Percentiles rank a stretch among this genome's conserved stretches.
Conservation (phyloP, 371 early-diverging fungal species). For the Furculomyces boomerangus region DNA sequence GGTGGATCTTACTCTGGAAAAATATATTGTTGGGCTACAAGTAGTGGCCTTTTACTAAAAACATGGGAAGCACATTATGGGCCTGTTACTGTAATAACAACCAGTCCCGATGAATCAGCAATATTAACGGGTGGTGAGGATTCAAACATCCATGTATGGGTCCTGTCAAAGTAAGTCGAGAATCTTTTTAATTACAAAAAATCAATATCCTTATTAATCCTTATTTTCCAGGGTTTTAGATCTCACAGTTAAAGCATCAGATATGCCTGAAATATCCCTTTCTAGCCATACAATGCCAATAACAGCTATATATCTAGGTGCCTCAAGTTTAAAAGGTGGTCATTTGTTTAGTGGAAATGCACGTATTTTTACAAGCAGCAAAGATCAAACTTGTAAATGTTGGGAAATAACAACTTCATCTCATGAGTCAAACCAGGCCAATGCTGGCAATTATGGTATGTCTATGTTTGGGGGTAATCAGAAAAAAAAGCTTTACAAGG, state of each 20-base stretch:
- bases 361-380: conserved; percentile 53
- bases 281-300: conserved; percentile 79
- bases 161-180: conserved; percentile 23
- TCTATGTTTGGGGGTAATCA: not conserved
- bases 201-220: not conserved
- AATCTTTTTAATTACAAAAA: not conserved
- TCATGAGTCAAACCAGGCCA: not conserved
- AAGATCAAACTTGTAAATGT: conserved; percentile 71
- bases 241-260: conserved; percentile 11
- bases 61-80: conserved; percentile 86
- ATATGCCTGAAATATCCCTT: conserved; percentile 47
- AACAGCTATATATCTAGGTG: conserved; percentile 31
- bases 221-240: not conserved
- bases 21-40: conserved; percentile 71
- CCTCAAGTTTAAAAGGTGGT: conserved; percentile 6
- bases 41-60: conserved; percentile 57
- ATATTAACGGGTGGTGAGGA: conserved; percentile 77
- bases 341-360: conserved; percentile 16
- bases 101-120: conserved; percentile 50
- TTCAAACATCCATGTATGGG: conserved; percentile 70
- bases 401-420: conserved; percentile 6
- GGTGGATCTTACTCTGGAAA: conserved; percentile 63
- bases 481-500: conserved; percentile 6
- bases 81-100: conserved; percentile 44
- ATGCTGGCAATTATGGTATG: not conserved